Conservation (phyloP, 768 basidiomycete species). For the Termitomyces titanicus region DNA sequence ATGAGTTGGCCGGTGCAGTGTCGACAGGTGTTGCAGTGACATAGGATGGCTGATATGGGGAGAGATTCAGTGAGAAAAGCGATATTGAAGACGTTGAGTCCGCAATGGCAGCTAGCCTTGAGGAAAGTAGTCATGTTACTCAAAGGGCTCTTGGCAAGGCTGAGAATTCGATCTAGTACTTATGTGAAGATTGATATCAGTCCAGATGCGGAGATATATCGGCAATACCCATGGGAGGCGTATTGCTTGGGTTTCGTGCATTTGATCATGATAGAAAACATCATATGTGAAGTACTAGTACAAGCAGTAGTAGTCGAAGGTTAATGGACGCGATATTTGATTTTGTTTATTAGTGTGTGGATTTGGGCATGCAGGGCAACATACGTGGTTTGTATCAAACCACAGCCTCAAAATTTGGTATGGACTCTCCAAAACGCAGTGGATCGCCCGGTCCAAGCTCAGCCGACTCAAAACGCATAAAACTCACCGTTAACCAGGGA, state of each 20-base stretch:
- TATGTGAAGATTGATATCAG: too few relatives aligned
- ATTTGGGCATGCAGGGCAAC: conserved; percentile 15
- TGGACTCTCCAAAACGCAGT: conserved; percentile 68
- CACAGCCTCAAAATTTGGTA: conserved; percentile 22
- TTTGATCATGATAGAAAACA: too few relatives aligned
- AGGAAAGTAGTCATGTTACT: conserved; percentile 17
- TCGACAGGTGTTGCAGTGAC: conserved; percentile 28
- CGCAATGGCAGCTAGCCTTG: conserved; percentile 25
- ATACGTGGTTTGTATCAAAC: conserved; percentile 6
- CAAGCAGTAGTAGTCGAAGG: neutral
- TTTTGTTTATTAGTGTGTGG: conserved; percentile 4
- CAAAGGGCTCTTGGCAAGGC: too few relatives aligned
- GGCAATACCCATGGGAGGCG: too few relatives aligned
- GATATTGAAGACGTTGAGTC: conserved; percentile 18
- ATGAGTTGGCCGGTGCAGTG: conserved; percentile 24
- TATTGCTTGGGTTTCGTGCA: too few relatives aligned
- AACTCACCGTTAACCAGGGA: conserved; percentile 59
- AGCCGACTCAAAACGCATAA: conserved; percentile 56
- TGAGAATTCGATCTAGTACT: too few relatives aligned
- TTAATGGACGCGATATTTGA: conserved; percentile 1
- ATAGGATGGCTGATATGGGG: conserved; percentile 18
- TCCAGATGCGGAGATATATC: too few relatives aligned
- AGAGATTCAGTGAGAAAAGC: conserved; percentile 17
- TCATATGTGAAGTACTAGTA: too few relatives aligned
- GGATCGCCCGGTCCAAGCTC: conserved; percentile 50